Conservation (phyloP, 1,139 yeast genomes). For the Hyphopichia pseudoburtonii region DNA sequence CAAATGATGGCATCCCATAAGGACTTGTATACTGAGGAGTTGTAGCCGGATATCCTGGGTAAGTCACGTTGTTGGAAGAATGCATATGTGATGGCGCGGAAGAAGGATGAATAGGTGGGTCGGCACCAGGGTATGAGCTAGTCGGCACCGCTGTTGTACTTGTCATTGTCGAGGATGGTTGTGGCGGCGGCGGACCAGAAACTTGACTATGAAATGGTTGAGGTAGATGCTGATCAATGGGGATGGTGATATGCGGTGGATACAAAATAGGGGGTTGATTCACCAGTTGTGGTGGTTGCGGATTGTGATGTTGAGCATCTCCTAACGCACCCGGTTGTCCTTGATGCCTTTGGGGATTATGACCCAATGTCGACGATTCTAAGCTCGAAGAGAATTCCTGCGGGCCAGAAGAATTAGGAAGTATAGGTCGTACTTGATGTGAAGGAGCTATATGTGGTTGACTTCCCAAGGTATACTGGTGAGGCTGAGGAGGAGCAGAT, state of each 20-base stretch:
- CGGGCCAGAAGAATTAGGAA: not conserved
- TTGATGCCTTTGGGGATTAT: too few relatives aligned
- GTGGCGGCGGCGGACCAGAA: not conserved
- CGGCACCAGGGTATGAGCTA: not conserved
- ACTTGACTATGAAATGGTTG: slow-evolving; percentile 2
- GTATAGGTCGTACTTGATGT: not conserved
- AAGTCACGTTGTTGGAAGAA: too few relatives aligned
- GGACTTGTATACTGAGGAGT: not conserved
- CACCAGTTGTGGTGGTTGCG: too few relatives aligned
- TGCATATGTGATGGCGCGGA: not conserved
- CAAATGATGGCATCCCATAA: not conserved
- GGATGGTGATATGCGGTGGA: slow-evolving; percentile 7
- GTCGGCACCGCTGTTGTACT: too few relatives aligned
- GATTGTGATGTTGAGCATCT: too few relatives aligned
- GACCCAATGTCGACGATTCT: too few relatives aligned
- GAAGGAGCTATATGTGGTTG: too few relatives aligned
- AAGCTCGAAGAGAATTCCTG: too few relatives aligned
- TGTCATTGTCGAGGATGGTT: not conserved
- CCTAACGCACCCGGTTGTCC: too few relatives aligned
- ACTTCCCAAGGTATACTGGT: too few relatives aligned
- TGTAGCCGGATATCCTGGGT: not conserved
- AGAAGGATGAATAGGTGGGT: not conserved
- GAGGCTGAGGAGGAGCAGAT: too few relatives aligned
- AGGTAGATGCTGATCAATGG: slow-evolving; percentile 6
- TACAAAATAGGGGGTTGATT: slow-evolving; percentile 6